A percentile compares a stretch with the other conserved stretches of the same genome.
Conservation (phyloP, 345 rosid species). For the Citrus reticulata region DNA sequence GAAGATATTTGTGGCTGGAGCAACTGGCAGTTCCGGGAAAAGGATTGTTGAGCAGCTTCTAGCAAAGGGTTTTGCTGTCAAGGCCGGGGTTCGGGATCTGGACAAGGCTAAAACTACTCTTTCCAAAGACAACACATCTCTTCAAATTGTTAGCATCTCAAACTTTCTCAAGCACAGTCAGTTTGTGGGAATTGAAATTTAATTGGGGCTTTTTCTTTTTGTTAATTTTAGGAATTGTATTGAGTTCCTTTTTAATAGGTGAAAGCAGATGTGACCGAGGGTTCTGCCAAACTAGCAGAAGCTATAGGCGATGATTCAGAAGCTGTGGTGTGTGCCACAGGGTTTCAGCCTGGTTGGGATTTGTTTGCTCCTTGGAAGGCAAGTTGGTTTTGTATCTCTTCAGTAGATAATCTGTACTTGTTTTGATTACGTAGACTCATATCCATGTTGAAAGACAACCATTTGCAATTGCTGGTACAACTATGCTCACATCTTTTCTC, state of each 20-base stretch:
- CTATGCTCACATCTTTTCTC: too few relatives aligned
- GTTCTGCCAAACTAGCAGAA: slow-evolving; percentile 73
- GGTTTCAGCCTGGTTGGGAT: slow-evolving; percentile 80
- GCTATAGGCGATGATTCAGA: slow-evolving; percentile 79
- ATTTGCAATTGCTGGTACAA: neutral
- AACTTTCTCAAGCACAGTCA: neutral
- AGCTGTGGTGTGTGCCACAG: slow-evolving; percentile 84
- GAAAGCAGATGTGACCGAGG: slow-evolving; percentile 82
- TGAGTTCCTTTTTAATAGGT: slow-evolving; percentile 44
- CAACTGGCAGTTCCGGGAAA: slow-evolving; percentile 81
- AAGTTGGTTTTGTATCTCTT: neutral
- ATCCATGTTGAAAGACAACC: neutral
- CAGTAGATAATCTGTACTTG: neutral
- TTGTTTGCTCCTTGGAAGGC: slow-evolving; percentile 89
- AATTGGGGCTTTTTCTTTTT: neutral
- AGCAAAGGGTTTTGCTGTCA: slow-evolving; percentile 76
- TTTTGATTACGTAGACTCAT: neutral
- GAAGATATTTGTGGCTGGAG: slow-evolving; percentile 90
- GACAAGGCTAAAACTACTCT: slow-evolving; percentile 65
- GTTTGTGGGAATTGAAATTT: neutral
- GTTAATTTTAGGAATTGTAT: neutral
- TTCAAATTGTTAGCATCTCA: slow-evolving; percentile 56
- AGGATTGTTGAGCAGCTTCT: slow-evolving; percentile 78
- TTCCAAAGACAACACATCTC: slow-evolving; percentile 51
- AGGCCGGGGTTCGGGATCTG: slow-evolving; percentile 81